These are phyloP conservation scores for Komagataella phaffii DNA, from an alignment of 805 yeast genomes.

Conservation along the genomic window DNA sequence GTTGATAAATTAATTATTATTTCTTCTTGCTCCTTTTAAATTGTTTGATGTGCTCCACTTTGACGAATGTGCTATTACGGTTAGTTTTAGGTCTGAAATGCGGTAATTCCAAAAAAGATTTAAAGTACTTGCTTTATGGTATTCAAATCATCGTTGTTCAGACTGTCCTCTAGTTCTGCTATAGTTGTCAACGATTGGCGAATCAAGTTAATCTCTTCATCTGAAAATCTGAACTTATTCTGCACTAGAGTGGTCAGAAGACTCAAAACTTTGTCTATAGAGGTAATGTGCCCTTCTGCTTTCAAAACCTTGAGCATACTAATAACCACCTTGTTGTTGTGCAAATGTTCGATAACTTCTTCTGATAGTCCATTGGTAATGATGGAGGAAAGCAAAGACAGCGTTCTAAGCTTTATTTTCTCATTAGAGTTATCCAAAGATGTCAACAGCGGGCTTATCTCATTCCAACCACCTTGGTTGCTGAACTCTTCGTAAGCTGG, in stretches of 20 bases:
- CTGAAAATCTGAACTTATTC: slow-evolving; percentile 29
- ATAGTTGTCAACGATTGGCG: slow-evolving; percentile 21
- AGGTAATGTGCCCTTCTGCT: slow-evolving; percentile 26
- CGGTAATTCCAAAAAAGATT: neutral
- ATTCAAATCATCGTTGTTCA: slow-evolving; percentile 41
- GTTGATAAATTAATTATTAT: slow-evolving; percentile 6
- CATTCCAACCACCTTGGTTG: slow-evolving; percentile 47
- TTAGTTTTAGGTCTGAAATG: slow-evolving; percentile 2
- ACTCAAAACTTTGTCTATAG: slow-evolving; percentile 44
- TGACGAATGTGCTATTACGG: slow-evolving; percentile 17
- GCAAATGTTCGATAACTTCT: slow-evolving; percentile 25
- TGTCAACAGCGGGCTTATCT: slow-evolving; percentile 20
- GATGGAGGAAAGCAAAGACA: slow-evolving; percentile 47
- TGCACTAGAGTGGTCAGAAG: slow-evolving; percentile 32
- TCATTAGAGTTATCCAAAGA: slow-evolving; percentile 10
- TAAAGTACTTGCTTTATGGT: slow-evolving; percentile 30
- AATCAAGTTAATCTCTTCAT: slow-evolving; percentile 25
- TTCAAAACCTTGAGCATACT: slow-evolving; percentile 19
- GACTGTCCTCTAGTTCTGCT: slow-evolving; percentile 29
- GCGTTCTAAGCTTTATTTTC: slow-evolving; percentile 36
- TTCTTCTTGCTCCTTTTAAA: slow-evolving; percentile 6
- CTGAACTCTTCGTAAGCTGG: slow-evolving; percentile 40
- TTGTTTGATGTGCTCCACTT: slow-evolving; percentile 19
- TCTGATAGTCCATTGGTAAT: slow-evolving; percentile 36
- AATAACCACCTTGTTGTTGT: slow-evolving; percentile 18